These are phyloP conservation scores for Colletotrichum tropicale DNA, from an alignment of 2,329 filamentous ascomycete species.

Conservation along the genomic window DNA sequence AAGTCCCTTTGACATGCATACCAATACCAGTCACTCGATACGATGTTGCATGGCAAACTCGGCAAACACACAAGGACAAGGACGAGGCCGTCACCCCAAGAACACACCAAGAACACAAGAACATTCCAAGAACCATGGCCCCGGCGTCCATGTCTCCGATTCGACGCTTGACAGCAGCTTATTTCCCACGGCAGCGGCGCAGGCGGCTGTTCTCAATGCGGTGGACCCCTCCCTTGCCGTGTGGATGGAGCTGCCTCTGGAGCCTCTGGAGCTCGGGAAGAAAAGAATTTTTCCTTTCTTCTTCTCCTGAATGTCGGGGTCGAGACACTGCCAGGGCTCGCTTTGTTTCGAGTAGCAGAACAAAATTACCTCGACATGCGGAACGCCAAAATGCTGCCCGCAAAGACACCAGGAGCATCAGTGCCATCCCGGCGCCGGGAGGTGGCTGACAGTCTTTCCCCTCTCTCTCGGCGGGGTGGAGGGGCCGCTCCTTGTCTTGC, in stretches of 20 bases:
- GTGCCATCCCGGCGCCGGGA: conserved; percentile 4
- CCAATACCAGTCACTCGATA: background rate
- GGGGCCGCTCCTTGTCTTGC: background rate
- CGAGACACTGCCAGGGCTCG: conserved; percentile 17
- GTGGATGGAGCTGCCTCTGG: background rate
- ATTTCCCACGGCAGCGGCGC: conserved; percentile 11
- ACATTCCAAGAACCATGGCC: background rate
- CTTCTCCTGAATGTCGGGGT: conserved; percentile 3
- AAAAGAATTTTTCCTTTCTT: background rate
- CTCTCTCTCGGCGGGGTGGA: background rate
- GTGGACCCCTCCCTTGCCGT: background rate
- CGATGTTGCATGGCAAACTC: background rate
- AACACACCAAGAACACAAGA: background rate
- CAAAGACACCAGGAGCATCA: background rate
- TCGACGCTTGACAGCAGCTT: conserved; percentile 13
- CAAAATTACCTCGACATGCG: conserved; percentile 14
- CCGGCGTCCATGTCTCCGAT: background rate
- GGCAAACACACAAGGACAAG: background rate
- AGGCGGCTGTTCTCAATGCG: conserved; percentile 1
- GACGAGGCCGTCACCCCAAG: background rate
- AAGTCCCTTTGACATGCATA: background rate
- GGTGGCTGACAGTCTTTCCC: background rate
- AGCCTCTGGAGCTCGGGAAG: background rate
- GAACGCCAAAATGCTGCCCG: background rate
- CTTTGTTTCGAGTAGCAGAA: conserved; percentile 15